Evolutionary conservation across 768 basidiomycete genomes (phyloP).

Genomic region (Pilatotrama ljubarskyi): DNA sequence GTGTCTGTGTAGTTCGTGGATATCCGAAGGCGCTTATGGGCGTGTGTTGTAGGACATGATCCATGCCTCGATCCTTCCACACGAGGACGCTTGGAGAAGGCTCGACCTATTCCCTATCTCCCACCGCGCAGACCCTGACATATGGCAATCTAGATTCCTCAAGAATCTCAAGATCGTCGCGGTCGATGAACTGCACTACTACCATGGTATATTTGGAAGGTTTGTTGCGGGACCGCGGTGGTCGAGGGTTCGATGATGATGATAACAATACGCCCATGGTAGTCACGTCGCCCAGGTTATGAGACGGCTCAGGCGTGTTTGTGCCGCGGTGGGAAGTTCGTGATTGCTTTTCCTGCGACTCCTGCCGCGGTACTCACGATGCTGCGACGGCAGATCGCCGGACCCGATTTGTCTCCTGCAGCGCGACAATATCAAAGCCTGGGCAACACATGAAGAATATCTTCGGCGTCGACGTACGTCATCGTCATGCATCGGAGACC

Average conservation of each 20-base stretch:
- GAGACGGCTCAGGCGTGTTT: slow-evolving; percentile 72
- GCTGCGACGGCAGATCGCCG: slow-evolving; percentile 45
- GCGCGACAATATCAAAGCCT: slow-evolving; percentile 83
- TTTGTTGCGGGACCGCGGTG: slow-evolving; percentile 27
- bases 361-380: neutral
- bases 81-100: slow-evolving; percentile 84
- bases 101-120: slow-evolving; percentile 24
- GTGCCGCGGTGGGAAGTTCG: slow-evolving; percentile 76
- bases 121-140: slow-evolving; percentile 8
- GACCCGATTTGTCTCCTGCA: slow-evolving; percentile 77
- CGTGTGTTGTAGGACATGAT: slow-evolving; percentile 65
- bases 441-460: slow-evolving; percentile 72
- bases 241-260: neutral
- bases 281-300: slow-evolving; percentile 84
- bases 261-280: neutral
- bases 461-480: slow-evolving; percentile 56
- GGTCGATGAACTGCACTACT: slow-evolving; percentile 88
- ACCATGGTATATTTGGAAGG: slow-evolving; percentile 81
- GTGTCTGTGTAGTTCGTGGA: slow-evolving; percentile 16
- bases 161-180: slow-evolving; percentile 76
- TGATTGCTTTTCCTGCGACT: slow-evolving; percentile 9
- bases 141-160: slow-evolving; percentile 55
- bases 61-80: slow-evolving; percentile 80
- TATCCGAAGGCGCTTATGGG: neutral
- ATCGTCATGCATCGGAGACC: neutral